Evolutionary conservation across 2,329 filamentous ascomycete genomes (phyloP).

Genomic region (Ceratocystis ficicola): DNA sequence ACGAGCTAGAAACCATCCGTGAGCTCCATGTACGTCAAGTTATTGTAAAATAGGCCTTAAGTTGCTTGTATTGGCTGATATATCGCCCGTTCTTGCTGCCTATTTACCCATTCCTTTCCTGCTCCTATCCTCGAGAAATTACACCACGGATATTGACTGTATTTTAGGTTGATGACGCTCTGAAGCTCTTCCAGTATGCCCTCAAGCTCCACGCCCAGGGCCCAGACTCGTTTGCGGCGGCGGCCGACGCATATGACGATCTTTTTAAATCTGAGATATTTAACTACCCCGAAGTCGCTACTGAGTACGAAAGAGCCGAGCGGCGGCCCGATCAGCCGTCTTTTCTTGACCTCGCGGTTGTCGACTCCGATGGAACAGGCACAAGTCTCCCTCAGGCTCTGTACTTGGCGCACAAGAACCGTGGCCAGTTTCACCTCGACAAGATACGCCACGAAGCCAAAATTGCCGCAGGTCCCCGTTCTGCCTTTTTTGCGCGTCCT

Average conservation of each 20-base stretch:
- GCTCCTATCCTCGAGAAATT: neutral
- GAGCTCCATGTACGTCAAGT: constrained; percentile 59
- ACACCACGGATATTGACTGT: neutral
- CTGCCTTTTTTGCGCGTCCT: constrained; percentile 31
- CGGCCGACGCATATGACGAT: constrained; percentile 66
- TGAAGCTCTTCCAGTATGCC: constrained; percentile 87
- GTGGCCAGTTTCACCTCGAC: constrained; percentile 85
- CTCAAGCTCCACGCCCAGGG: constrained; percentile 87
- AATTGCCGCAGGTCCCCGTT: constrained; percentile 25
- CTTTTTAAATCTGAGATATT: constrained; percentile 92
- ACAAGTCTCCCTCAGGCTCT: constrained; percentile 64
- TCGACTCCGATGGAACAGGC: constrained; percentile 42
- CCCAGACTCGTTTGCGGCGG: constrained; percentile 59
- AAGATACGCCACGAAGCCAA: constrained; percentile 44
- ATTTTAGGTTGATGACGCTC: constrained; percentile 71
- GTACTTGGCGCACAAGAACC: constrained; percentile 90
- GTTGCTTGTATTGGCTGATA: neutral
- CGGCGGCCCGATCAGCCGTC: constrained; percentile 37
- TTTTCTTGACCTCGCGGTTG: constrained; percentile 31
- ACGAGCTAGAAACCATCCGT: constrained; percentile 88
- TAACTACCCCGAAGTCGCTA: constrained; percentile 73
- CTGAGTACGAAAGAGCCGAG: constrained; percentile 67
- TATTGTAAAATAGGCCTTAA: neutral
- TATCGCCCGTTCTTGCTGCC: neutral
- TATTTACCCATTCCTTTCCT: neutral